Evolutionary conservation across 1,284 basidiomycete species (phyloP).

Genomic region (Agaricales sp.): DNA sequence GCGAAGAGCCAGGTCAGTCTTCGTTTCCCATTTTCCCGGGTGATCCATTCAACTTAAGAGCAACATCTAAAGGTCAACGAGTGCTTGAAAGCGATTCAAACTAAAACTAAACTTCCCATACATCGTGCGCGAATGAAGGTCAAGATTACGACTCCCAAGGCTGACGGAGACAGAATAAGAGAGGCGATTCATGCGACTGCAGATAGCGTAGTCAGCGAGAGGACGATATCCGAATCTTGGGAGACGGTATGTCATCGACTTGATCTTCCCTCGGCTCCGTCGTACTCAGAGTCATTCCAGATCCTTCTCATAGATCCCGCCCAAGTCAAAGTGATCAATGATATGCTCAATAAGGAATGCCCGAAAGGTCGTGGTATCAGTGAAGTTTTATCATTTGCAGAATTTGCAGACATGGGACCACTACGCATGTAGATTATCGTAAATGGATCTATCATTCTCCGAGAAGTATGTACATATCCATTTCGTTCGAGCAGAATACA

Average conservation of each 20-base stretch:
- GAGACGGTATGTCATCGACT: constrained; percentile 56
- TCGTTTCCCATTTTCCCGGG: constrained; percentile 1
- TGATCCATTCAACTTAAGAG: constrained; percentile 1
- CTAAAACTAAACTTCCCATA: constrained; percentile 78
- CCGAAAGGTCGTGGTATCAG: constrained; percentile 70
- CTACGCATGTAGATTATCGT: constrained; percentile 1
- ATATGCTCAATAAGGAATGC: constrained; percentile 84
- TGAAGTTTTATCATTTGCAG: constrained; percentile 73
- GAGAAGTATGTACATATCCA: too few relatives aligned
- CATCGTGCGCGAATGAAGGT: constrained; percentile 91
- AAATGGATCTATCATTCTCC: constrained; percentile 9
- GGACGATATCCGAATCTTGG: constrained; percentile 72
- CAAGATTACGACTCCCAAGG: constrained; percentile 68
- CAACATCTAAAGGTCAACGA: constrained; percentile 64
- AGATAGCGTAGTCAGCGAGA: constrained; percentile 82
- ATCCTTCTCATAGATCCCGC: constrained; percentile 88
- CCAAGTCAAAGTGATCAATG: constrained; percentile 83
- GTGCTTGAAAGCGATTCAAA: constrained; percentile 79
- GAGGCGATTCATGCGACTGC: constrained; percentile 65
- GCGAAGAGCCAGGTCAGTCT: constrained; percentile 79
- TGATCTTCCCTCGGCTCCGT: constrained; percentile 1
- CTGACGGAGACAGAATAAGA: constrained; percentile 66
- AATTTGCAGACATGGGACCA: constrained; percentile 30
- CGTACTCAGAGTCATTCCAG: constrained; percentile 28
- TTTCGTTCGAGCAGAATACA: too few relatives aligned